Conservation (phyloP, 2,329 filamentous ascomycete genomes). For the Cladosporium velox region DNA sequence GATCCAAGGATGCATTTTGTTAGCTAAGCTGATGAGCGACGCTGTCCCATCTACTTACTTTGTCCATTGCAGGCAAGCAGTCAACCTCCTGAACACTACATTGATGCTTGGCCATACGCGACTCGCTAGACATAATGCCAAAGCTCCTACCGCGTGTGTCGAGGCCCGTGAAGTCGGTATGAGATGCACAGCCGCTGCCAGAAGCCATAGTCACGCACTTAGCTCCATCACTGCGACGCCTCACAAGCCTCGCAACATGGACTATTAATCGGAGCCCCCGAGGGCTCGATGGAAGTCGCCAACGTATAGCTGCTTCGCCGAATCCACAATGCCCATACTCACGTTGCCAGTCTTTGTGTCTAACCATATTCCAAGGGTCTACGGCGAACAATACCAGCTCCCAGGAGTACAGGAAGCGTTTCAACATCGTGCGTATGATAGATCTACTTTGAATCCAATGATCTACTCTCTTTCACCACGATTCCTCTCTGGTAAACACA, state of each 20-base stretch:
- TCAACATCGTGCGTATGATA: background rate
- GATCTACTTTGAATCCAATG: background rate
- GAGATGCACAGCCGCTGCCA: background rate
- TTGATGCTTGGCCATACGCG: background rate
- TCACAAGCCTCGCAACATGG: background rate
- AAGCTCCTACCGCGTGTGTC: background rate
- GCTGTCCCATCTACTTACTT: background rate
- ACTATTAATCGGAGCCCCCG: slow-evolving; percentile 1
- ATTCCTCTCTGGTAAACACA: background rate
- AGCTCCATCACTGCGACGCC: background rate
- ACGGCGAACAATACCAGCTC: no score
- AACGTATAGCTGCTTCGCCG: background rate
- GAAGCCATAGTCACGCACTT: background rate
- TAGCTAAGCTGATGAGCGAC: background rate
- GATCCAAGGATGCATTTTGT: background rate
- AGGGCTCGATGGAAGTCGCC: background rate
- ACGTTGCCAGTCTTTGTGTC: no score
- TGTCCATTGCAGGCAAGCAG: background rate
- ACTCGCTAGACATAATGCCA: background rate
- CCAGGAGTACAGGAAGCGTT: no score
- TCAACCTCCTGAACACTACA: background rate
- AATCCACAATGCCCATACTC: no score
- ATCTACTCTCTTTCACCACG: background rate
- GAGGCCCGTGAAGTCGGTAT: background rate
- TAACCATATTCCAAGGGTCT: background rate